phyloP scores from a whole-genome alignment of 176 grass and related monocot species.

The Thalia dealbata region DNA sequence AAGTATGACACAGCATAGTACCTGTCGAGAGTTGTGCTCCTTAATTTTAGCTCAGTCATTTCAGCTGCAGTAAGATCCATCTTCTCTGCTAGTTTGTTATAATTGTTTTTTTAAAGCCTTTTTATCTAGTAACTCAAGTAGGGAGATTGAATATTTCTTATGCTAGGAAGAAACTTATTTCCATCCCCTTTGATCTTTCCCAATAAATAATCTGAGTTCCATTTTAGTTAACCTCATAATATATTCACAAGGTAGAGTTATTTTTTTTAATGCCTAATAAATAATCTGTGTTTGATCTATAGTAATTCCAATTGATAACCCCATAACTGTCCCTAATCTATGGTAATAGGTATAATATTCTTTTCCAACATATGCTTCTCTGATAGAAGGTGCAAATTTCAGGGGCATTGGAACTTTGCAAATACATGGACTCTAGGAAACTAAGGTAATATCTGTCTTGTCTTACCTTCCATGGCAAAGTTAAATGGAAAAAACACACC shows the following conservation, averaged over 20 bases:
- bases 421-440: constrained; percentile 54
- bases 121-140: too few relatives aligned
- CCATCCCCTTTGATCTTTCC: too few relatives aligned
- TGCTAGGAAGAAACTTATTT: too few relatives aligned
- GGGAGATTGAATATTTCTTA: too few relatives aligned
- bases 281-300: background rate
- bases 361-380: background rate
- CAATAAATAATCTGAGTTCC: background rate
- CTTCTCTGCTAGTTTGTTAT: too few relatives aligned
- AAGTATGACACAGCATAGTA: too few relatives aligned
- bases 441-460: constrained; percentile 40
- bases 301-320: background rate
- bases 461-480: background rate
- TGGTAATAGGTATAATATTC: background rate
- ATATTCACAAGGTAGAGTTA: too few relatives aligned
- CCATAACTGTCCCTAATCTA: background rate
- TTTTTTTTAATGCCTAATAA: background rate
- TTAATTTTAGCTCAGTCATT: too few relatives aligned
- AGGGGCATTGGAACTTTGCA: constrained; percentile 73
- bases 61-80: too few relatives aligned
- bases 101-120: too few relatives aligned
- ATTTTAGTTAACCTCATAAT: too few relatives aligned
- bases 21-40: too few relatives aligned
- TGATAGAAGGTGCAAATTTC: constrained; percentile 13
- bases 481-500: background rate